These are phyloP conservation scores for Neospermospora avenae DNA, from an alignment of 2,329 filamentous ascomycete species.

Conservation along the genomic window DNA sequence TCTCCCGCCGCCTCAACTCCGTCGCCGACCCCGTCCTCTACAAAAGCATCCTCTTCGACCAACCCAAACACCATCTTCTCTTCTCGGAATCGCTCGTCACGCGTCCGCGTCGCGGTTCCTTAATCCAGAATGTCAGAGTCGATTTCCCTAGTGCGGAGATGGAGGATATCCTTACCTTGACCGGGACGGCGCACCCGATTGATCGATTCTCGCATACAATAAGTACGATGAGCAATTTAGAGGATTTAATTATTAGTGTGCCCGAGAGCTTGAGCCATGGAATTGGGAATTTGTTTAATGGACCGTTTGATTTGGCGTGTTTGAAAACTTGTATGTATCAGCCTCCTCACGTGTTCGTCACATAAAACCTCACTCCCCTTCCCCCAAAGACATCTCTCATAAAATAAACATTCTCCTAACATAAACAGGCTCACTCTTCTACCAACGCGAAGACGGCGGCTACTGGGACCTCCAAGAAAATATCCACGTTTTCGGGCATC, in stretches of 20 bases:
- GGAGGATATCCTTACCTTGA: constrained; percentile 41
- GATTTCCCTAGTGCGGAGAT: constrained; percentile 45
- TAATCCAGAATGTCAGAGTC: constrained; percentile 45
- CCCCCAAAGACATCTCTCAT: background rate
- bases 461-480: constrained; percentile 52
- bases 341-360: background rate
- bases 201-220: constrained; percentile 46
- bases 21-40: constrained; percentile 47
- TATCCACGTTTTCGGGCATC: constrained; percentile 50
- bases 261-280: constrained; percentile 43
- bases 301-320: constrained; percentile 48
- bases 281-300: constrained; percentile 48
- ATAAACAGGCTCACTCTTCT: constrained; percentile 37
- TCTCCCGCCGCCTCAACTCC: constrained; percentile 43
- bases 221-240: constrained; percentile 48
- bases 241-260: constrained; percentile 45
- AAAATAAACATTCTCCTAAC: background rate
- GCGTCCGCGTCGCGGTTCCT: constrained; percentile 45
- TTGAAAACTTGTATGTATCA: constrained; percentile 42
- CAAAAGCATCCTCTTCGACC: constrained; percentile 45
- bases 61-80: constrained; percentile 45
- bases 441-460: constrained; percentile 42
- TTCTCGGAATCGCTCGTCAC: constrained; percentile 47
- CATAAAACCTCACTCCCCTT: too few species aligned
- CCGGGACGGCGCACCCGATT: constrained; percentile 35